Evolutionary conservation across 2,329 filamentous ascomycete species (phyloP), one percentile per base, ranked within the genome.

Genomic region (Colletotrichum neosansevieriae): DNA sequence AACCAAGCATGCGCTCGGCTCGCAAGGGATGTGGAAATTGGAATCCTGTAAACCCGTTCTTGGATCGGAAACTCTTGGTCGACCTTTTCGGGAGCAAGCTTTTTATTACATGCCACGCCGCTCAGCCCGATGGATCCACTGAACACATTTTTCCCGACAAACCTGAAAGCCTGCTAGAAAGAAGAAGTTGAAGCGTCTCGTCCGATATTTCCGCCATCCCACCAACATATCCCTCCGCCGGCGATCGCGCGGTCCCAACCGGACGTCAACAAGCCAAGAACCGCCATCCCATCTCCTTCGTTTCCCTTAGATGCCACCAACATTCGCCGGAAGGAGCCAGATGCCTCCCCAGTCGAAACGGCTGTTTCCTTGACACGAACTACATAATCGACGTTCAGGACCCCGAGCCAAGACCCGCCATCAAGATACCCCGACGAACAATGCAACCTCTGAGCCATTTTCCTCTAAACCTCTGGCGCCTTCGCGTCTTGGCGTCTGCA

Each of bases 401-500:
- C 4, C 12, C 12, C 34, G 3, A 51, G 49, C 49, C 49, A 34
- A 51, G 49, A 51, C 49, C n/a, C 32, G 15, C 17, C 49, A 51
- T 34, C 36, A 12, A 10, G 10, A 12, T 24, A 24, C 24, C 24
- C 24, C 24, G 24, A 24, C 24, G 11, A 36, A 40, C n/a, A 40
- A 45, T 53, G 13, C 21, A 53, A 49, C 56, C 24, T 24, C 21
- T 13, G 12, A 29, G 15, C 32, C 24, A 13, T 51, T 11, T 6
- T 21, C 32, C 10, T n/a, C 17, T 15, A 9, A 45, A 11, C 51
- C 34, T 6, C 36, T 24, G 24, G 4, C 24, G 24, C 24, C 24
- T 24, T 5, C 24, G 24, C 17, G 60, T 34, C 45, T 54, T 51
- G 47, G 45, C 59, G 40, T 34, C 34, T 67, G 42, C 58, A 29